These are phyloP conservation scores for Ogataea hybrid DNA, from an alignment of 1,139 yeast species.

Conservation along the genomic window DNA sequence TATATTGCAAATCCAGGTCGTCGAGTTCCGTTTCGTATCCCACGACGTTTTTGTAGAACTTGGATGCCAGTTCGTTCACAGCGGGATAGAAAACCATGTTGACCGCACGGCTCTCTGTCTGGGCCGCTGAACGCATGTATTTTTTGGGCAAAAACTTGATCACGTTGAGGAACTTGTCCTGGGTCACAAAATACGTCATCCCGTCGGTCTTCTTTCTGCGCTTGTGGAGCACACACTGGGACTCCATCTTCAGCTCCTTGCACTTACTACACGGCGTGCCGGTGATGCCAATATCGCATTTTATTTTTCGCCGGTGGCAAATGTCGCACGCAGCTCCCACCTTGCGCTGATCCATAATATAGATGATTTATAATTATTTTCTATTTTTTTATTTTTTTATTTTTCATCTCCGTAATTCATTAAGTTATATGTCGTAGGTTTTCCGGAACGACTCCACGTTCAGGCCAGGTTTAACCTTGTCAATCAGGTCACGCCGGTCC, in stretches of 20 bases:
- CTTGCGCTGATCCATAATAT: conserved; percentile 7
- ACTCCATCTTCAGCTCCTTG: conserved; percentile 12
- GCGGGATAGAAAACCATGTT: conserved; percentile 8
- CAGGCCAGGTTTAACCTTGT: conserved; percentile 81
- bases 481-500: conserved; percentile 88
- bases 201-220: conserved; percentile 15
- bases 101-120: conserved; percentile 6
- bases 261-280: conserved; percentile 19
- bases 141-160: conserved; percentile 10
- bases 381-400: not conserved
- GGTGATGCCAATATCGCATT: conserved; percentile 13
- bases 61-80: conserved; percentile 9
- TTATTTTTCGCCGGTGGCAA: conserved; percentile 17
- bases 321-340: conserved; percentile 14
- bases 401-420: not conserved
- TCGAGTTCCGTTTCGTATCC: conserved; percentile 36
- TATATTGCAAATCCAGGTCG: conserved; percentile 65
- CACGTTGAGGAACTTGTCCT: conserved; percentile 9
- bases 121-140: conserved; percentile 5
- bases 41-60: conserved; percentile 12
- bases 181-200: conserved; percentile 11
- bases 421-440: conserved; percentile 47
- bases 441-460: conserved; percentile 69
- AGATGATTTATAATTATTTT: not conserved
- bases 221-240: conserved; percentile 15